A percentile compares a stretch with the other conserved stretches of the same genome.
Evolutionary conservation across 768 basidiomycete genomes (phyloP).

Genomic region (Rubroboletus satanas): DNA sequence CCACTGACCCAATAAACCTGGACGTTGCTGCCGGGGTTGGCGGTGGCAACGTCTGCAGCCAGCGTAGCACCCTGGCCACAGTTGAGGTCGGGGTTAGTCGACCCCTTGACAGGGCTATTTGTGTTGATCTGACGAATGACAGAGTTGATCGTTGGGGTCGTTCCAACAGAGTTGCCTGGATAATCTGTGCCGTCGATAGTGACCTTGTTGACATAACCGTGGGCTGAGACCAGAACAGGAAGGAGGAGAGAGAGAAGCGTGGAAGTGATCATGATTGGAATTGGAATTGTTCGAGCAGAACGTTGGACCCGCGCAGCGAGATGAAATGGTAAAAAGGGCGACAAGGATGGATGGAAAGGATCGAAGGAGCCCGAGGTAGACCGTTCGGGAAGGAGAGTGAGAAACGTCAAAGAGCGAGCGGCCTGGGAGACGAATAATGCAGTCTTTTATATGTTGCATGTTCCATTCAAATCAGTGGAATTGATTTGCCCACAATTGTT

Average conservation of each 20-base stretch:
- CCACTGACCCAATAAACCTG: conserved; percentile 50
- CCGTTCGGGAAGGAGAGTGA: neutral
- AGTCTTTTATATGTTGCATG: neutral
- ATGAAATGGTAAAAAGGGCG: neutral
- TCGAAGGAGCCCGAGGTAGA: neutral
- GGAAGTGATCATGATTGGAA: conserved; percentile 12
- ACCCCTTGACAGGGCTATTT: conserved; percentile 51
- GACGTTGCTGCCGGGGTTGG: conserved; percentile 55
- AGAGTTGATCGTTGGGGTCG: conserved; percentile 23
- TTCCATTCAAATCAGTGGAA: neutral
- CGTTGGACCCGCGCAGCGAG: conserved; percentile 24
- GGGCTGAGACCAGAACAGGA: conserved; percentile 25
- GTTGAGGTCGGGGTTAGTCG: conserved; percentile 49
- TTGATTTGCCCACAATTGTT: neutral
- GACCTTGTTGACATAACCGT: conserved; percentile 27
- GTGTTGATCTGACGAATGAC: conserved; percentile 43
- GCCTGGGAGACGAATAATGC: neutral
- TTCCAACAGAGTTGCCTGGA: conserved; percentile 31
- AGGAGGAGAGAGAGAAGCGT: conserved; percentile 18
- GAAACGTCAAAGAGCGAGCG: neutral
- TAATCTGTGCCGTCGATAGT: conserved; percentile 28
- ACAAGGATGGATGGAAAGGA: conserved; percentile 1
- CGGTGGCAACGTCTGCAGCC: conserved; percentile 46
- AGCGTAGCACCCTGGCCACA: conserved; percentile 53
- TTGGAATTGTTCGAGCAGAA: neutral